Evolutionary conservation across 305 asterid species (phyloP).

Genomic region (Stenogyne calaminthoides): DNA sequence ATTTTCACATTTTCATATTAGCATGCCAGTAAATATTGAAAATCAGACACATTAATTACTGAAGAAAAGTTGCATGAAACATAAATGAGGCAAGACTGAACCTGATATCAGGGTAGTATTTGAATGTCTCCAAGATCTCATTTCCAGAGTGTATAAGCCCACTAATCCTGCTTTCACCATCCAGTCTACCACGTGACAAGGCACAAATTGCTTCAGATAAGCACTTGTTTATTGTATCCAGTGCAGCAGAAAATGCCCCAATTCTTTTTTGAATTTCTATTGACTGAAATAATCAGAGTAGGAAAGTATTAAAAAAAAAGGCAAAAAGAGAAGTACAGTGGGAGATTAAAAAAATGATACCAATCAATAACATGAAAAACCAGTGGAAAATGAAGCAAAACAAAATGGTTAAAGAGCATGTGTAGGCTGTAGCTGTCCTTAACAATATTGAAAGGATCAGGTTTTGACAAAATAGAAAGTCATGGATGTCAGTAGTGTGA

Average conservation of each 20-base stretch:
- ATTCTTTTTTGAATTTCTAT: conserved; percentile 90
- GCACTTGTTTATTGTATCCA: conserved; percentile 86
- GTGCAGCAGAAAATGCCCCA: conserved; percentile 87
- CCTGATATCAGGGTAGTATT: conserved; percentile 89
- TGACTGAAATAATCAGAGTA: conserved; percentile 50
- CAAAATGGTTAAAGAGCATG: not conserved
- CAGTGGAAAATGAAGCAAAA: conserved; percentile 6
- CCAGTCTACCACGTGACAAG: conserved; percentile 87
- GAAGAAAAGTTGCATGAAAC: conserved; percentile 14
- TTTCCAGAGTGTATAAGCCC: conserved; percentile 87
- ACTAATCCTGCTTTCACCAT: conserved; percentile 86
- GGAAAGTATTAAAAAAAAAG: conserved; percentile 27
- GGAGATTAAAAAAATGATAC: not conserved
- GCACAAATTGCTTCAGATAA: conserved; percentile 91
- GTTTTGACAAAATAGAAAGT: not conserved
- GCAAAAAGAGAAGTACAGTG: not conserved
- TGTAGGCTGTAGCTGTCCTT: not conserved
- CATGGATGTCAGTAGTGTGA: not conserved
- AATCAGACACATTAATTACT: not conserved
- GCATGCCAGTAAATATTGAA: not conserved
- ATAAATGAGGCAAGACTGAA: conserved; percentile 30
- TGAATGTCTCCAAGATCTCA: conserved; percentile 84
- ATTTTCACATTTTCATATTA: not conserved
- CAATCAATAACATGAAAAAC: conserved; percentile 17
- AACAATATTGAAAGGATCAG: not conserved